Evolutionary conservation across 2,329 filamentous ascomycete genomes (phyloP).

Genomic region (Cladosporium sp.): DNA sequence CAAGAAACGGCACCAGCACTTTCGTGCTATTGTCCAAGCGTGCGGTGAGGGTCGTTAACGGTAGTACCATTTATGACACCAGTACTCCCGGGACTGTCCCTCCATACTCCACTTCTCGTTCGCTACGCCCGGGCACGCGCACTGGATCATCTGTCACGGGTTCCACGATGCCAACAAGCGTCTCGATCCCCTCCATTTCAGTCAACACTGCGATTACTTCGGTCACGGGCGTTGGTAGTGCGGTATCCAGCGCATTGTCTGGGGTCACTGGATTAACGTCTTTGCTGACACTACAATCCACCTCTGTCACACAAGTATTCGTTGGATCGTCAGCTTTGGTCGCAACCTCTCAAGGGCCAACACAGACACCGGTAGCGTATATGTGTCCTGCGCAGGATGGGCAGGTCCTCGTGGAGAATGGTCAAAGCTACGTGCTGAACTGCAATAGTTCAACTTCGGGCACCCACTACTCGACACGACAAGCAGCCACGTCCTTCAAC

Average conservation of each 20-base stretch:
- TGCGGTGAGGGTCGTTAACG: background rate
- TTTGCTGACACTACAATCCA: background rate
- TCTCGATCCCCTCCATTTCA: too few relatives aligned
- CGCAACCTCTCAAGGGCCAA: slow-evolving; percentile 16
- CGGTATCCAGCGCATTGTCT: too few relatives aligned
- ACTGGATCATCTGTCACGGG: background rate
- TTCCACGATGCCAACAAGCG: too few relatives aligned
- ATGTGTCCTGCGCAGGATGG: slow-evolving; percentile 17
- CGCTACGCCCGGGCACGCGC: background rate
- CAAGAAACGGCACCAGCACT: slow-evolving; percentile 15
- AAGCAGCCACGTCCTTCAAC: slow-evolving; percentile 16
- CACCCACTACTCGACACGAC: slow-evolving; percentile 11
- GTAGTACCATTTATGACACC: slow-evolving; percentile 1
- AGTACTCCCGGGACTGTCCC: slow-evolving; percentile 5
- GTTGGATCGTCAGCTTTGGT: slow-evolving; percentile 12
- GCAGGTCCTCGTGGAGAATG: slow-evolving; percentile 18
- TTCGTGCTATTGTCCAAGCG: slow-evolving; percentile 16
- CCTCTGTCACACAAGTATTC: background rate
- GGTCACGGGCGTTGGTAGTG: too few relatives aligned
- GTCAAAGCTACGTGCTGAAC: slow-evolving; percentile 17
- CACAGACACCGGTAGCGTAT: slow-evolving; percentile 16
- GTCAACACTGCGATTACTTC: too few relatives aligned
- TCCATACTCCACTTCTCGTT: slow-evolving; percentile 1
- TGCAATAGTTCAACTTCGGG: slow-evolving; percentile 17
- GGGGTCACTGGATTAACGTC: too few relatives aligned